Conservation (phyloP, 805 yeast genomes). For the Candida palmyrensis region DNA sequence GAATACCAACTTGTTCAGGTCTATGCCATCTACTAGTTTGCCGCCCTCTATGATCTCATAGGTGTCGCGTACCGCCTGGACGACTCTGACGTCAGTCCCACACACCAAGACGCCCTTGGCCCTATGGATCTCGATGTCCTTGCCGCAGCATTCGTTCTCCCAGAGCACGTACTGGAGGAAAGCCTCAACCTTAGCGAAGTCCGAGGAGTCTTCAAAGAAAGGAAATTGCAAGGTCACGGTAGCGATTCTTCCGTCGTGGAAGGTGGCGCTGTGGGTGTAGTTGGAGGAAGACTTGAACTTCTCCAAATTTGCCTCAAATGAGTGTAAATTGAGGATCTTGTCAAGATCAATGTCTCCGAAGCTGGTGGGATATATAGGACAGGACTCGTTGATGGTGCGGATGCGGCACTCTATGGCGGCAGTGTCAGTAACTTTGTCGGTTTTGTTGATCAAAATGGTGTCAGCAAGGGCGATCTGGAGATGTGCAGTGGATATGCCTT, state of each 20-base stretch:
- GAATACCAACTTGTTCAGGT: slow-evolving; percentile 57
- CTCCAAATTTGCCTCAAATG: slow-evolving; percentile 48
- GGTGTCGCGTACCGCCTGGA: slow-evolving; percentile 92
- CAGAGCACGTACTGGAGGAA: slow-evolving; percentile 73
- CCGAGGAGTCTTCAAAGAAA: slow-evolving; percentile 27
- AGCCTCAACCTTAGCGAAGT: slow-evolving; percentile 45
- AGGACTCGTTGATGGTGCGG: slow-evolving; percentile 56
- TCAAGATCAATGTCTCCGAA: slow-evolving; percentile 72
- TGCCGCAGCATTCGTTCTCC: slow-evolving; percentile 49
- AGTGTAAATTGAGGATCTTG: slow-evolving; percentile 69
- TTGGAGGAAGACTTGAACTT: slow-evolving; percentile 14
- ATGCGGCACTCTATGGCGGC: slow-evolving; percentile 35
- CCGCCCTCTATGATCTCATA: slow-evolving; percentile 66
- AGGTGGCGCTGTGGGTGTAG: slow-evolving; percentile 11
- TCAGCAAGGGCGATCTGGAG: slow-evolving; percentile 91
- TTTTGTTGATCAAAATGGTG: slow-evolving; percentile 70
- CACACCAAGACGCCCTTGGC: slow-evolving; percentile 67
- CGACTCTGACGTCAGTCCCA: slow-evolving; percentile 45
- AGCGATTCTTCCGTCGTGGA: slow-evolving; percentile 35
- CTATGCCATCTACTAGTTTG: slow-evolving; percentile 28
- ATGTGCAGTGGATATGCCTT: slow-evolving; percentile 73
- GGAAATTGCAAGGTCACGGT: slow-evolving; percentile 41
- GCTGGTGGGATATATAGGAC: slow-evolving; percentile 61
- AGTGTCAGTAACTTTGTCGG: slow-evolving; percentile 42
- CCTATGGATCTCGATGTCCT: slow-evolving; percentile 66